Base-by-base conservation (phyloP, 139 green algal genomes). In the Tetradesmus lagerheimii region DNA sequence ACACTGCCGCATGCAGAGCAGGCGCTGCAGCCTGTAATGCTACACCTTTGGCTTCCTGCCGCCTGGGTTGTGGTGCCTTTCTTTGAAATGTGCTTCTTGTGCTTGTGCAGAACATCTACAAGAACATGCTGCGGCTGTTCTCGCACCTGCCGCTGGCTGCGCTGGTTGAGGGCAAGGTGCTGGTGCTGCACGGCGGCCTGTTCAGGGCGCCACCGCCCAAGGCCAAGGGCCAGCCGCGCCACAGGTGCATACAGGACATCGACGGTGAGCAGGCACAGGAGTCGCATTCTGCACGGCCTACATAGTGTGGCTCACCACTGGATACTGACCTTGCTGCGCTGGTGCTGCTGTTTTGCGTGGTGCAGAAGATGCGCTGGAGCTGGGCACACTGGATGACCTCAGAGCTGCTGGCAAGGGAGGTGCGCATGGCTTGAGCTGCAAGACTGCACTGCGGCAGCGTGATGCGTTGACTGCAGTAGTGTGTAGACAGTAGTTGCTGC, bases 161-260 rank as follows among this genome's bases (percentile, higher is more conserved):
- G 1, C 77, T 97, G 23, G 88, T 99, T 0, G 89, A 82, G 0
- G 34, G 66, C 18, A 91, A 88, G 27, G 96, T 96, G 2, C 94
- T 99, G 27, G 94, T 99, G 6, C 90, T 98, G 79, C 98, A 99
- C 90, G 98, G 97, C 57, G 97, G 97, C 20, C 85, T 92, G 35
- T 92, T 92, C 85, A 47, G 85, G 38, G 77, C 71, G 62, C 74
- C 83, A 12, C n/a, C 83, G 15, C 14, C 35, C 29, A 41, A 85
- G 64, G 25, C 66, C 66, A 74, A 29, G 11, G 31, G 71, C 12
- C n/a, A 79, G 71, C 25, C 53, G 31, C 15, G 29, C 57, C 57
- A 31, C 6, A 71, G 50, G 37, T 29, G 78, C 35, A 34, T 35
- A 25, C 39, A 43, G 35, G 31, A 38, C 71, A 79, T 79, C 12